These are phyloP conservation scores for Trematosphaeria pertusa DNA, from an alignment of 2,329 filamentous ascomycete genomes.

Conservation along the genomic window DNA sequence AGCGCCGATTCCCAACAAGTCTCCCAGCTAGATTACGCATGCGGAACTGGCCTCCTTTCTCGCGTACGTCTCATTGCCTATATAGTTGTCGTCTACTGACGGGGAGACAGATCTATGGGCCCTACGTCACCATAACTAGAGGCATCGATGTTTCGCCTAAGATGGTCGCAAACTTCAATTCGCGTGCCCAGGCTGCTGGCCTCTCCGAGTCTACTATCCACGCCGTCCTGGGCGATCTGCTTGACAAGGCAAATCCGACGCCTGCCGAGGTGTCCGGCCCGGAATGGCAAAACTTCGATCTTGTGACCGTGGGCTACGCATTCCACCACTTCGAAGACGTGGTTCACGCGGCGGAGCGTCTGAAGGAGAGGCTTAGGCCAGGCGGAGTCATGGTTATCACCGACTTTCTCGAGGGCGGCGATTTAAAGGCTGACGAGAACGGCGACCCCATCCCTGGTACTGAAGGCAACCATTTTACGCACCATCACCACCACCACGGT, in stretches of 20 bases:
- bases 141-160: constrained; percentile 75
- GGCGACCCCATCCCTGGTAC: constrained; percentile 30
- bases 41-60: constrained; percentile 72
- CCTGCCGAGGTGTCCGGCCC: constrained; percentile 29
- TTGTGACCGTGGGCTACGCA: constrained; percentile 51
- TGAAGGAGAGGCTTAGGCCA: constrained; percentile 67
- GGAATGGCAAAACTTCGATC: constrained; percentile 51
- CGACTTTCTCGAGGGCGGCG: constrained; percentile 68
- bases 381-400: constrained; percentile 73
- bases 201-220: constrained; percentile 25
- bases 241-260: constrained; percentile 31
- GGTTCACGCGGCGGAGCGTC: constrained; percentile 62
- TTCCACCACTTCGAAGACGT: constrained; percentile 66
- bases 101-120: constrained; percentile 60
- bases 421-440: constrained; percentile 35
- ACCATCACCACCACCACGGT: constrained; percentile 27
- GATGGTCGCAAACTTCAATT: constrained; percentile 74
- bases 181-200: constrained; percentile 51
- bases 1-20: constrained; percentile 47
- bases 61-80: constrained; percentile 55
- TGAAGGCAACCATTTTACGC: constrained; percentile 31
- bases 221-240: constrained; percentile 46
- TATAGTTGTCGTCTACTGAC: constrained; percentile 1
- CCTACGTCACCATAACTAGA: constrained; percentile 67
- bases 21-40: constrained; percentile 76